These are phyloP conservation scores for Xylaria acuta DNA, from an alignment of 495 filamentous ascomycete genomes.

Conservation along the genomic window DNA sequence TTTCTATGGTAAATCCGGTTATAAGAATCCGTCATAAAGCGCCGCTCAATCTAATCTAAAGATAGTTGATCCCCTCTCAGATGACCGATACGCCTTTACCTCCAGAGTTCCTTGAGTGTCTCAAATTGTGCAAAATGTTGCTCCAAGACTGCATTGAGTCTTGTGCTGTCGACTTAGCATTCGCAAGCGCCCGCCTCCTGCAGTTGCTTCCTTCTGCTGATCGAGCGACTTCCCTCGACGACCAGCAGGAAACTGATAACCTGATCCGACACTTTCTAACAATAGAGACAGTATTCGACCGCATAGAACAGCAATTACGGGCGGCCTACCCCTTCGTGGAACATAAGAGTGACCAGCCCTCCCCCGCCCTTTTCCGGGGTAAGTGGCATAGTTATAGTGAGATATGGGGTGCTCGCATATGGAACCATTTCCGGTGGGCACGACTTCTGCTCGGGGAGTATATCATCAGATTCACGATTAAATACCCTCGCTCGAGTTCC, in stretches of 20 bases:
- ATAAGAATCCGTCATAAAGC: background rate
- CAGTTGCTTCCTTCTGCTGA: constrained; percentile 41
- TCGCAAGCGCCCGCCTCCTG: constrained; percentile 42
- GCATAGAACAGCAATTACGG: constrained; percentile 40
- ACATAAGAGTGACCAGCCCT: constrained; percentile 38
- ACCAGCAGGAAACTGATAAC: constrained; percentile 35
- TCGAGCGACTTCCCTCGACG: constrained; percentile 41
- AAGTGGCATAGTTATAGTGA: constrained; percentile 66
- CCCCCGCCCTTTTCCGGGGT: constrained; percentile 57
- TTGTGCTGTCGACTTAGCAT: constrained; percentile 42
- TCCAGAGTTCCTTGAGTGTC: constrained; percentile 44
- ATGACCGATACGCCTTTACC: constrained; percentile 43
- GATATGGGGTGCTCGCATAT: constrained; percentile 62
- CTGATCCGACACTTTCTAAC: constrained; percentile 42
- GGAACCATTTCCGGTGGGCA: constrained; percentile 69
- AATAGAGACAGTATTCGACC: constrained; percentile 44
- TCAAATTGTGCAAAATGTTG: constrained; percentile 39
- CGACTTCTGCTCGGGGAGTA: constrained; percentile 64
- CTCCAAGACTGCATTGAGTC: constrained; percentile 32
- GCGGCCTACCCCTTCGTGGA: constrained; percentile 42
- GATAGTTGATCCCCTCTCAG: constrained; percentile 47
- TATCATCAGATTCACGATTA: constrained; percentile 46
- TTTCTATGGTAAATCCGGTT: constrained; percentile 45
- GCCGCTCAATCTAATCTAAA: constrained; percentile 6
- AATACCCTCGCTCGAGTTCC: constrained; percentile 44